A percentile compares a stretch with the other conserved stretches of the same genome.
phyloP scores from a whole-genome alignment of 2,329 filamentous ascomycete species.

The Ramichloridium luteum region DNA sequence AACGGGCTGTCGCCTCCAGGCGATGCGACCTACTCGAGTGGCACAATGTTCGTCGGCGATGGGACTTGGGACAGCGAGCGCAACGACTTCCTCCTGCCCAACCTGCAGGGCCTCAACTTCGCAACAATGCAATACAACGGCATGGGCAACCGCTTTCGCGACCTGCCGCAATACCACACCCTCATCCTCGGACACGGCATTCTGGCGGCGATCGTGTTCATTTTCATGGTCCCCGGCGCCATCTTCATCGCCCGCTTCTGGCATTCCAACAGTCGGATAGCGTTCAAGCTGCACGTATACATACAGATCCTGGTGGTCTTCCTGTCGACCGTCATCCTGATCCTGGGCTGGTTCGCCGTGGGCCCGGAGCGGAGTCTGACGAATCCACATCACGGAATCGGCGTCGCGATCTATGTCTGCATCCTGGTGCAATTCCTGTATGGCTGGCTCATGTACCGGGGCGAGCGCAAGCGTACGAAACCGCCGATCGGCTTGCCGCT shows the following conservation, averaged over 20 bases:
- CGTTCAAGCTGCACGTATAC: conserved; percentile 60
- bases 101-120: conserved; percentile 63
- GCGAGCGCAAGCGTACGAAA: conserved; percentile 33
- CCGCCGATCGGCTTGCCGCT: conserved; percentile 42
- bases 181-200: conserved; percentile 62
- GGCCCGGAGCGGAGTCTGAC: conserved; percentile 58
- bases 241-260: conserved; percentile 65
- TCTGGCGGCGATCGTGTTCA: conserved; percentile 59
- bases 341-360: conserved; percentile 67
- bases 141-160: conserved; percentile 70
- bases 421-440: conserved; percentile 60
- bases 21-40: conserved; percentile 58
- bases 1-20: conserved; percentile 52
- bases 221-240: conserved; percentile 60
- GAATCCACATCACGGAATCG: conserved; percentile 78
- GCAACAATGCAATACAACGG: conserved; percentile 79
- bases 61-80: conserved; percentile 71
- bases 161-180: conserved; percentile 55
- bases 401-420: conserved; percentile 63
- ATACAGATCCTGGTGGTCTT: conserved; percentile 57
- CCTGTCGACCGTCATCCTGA: conserved; percentile 57
- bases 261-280: conserved; percentile 39
- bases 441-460: conserved; percentile 51
- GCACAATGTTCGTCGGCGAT: conserved; percentile 66
- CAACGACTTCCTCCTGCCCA: conserved; percentile 67